Evolutionary conservation across 257 asterid genomes (phyloP).

Genomic region (Nicotiana undulata): DNA sequence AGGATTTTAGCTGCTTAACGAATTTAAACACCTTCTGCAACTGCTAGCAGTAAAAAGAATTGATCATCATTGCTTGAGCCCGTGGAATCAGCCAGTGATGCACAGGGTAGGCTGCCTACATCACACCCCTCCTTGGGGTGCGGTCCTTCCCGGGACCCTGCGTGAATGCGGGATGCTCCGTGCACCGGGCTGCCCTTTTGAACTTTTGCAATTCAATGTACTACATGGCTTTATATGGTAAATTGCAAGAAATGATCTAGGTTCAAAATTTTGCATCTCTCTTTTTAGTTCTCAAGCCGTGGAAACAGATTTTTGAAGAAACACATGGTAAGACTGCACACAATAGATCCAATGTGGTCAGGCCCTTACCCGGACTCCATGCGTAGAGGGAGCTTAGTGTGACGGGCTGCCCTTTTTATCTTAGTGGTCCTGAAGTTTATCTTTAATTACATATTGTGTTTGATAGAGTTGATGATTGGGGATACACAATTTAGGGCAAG

Average conservation of each 20-base stretch:
- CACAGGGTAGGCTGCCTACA: no score
- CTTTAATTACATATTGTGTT: neutral
- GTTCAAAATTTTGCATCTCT: neutral
- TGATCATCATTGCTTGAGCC: neutral
- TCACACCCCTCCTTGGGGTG: no score
- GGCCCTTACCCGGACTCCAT: neutral
- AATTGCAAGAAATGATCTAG: neutral
- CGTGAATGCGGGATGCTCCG: no score
- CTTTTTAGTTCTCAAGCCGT: neutral
- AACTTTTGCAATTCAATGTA: neutral
- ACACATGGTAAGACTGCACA: neutral
- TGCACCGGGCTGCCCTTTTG: neutral
- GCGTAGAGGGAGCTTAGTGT: neutral
- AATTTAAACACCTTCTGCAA: neutral
- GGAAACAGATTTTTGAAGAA: neutral
- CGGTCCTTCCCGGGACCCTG: no score
- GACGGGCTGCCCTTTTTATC: neutral
- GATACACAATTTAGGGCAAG: neutral
- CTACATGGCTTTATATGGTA: neutral
- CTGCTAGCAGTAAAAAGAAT: neutral
- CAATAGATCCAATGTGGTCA: neutral
- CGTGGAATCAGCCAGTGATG: no score
- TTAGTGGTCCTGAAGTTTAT: neutral
- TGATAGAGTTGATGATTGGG: neutral
- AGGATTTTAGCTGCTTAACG: neutral